Base-by-base conservation (phyloP, 768 basidiomycete genomes). In the Candolleomyces aberdarensis region DNA sequence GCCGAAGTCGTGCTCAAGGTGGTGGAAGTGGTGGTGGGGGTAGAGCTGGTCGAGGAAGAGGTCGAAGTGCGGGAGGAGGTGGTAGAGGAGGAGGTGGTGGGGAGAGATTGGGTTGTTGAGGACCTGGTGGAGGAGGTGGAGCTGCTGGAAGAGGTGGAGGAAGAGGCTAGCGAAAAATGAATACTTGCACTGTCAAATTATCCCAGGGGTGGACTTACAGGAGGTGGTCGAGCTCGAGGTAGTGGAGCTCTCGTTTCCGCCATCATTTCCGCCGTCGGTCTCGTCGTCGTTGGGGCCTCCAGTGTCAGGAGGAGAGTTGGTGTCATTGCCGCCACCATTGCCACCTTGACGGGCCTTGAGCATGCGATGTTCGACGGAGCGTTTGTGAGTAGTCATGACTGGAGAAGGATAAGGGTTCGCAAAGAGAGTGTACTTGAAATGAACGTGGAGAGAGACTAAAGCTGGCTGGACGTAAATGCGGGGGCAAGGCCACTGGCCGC, bases 361-460 rank as follows among this genome's bases (percentile, higher is more conserved):
- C 51, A 68, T 63, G 41, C 70, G 70, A 59, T 71, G 74, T 29
- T 68, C 65, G 49, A 62, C 58, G 32, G 60, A 63, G 63, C 70
- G 72, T 49, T 72, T 67, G 60, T 73, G 69, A 19, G 71, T 56
- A 56, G 72, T 69, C 72, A 72, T 73, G 64, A 67, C 59, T 36
- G 54, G 3, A 32, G 40, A 55, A 17, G 39, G 26, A 5, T 31
- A 3, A 17, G 22, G 32, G 32, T 40, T 48, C 29, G 40, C 56
- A 70, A 71, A 41, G 67, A 70, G 44, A 60, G 68, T 68, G 65
- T 51, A 56, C 56, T 32, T 8, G 47, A 61, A 70, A 71, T 49
- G 70, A 70, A 67, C 50, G 69, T 65, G 52, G 65, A 60, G 51
- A 62, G 46, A 43, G 59, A 43, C 9, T 39, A 56, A 32, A 36